Percentiles rank a stretch among this genome's conserved stretches.
phyloP scores from a whole-genome alignment of 192 early-diverging fungal species.

The Mortierella antarctica region DNA sequence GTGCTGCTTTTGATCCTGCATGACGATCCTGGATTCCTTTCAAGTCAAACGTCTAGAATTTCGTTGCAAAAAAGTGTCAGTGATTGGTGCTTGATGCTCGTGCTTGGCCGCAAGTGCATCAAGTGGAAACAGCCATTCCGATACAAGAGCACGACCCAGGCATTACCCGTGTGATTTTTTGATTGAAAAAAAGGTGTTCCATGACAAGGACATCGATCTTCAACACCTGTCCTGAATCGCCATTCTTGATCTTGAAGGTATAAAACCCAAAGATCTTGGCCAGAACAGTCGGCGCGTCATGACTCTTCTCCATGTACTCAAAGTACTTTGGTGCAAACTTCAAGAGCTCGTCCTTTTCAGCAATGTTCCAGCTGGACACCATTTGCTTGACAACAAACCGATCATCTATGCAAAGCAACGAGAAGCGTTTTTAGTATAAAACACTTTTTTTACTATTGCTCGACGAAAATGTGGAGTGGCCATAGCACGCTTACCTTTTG shows the following conservation, averaged over 20 bases:
- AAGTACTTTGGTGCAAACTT: conserved; percentile 95
- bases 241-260: conserved; percentile 83
- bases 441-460: not conserved
- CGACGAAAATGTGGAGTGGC: not conserved
- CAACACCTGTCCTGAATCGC: conserved; percentile 70
- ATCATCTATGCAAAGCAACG: conserved; percentile 69
- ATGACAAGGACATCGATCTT: conserved; percentile 93
- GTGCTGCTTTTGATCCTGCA: conserved; percentile 47
- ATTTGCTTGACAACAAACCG: conserved; percentile 91
- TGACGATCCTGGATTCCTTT: conserved; percentile 81
- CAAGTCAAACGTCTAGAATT: conserved; percentile 74
- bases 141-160: conserved; percentile 53
- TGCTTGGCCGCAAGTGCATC: too few relatives aligned
- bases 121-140: not conserved
- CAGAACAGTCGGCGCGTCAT: conserved; percentile 76
- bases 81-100: too few relatives aligned
- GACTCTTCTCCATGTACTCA: conserved; percentile 77
- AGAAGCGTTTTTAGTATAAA: not conserved
- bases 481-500: conserved; percentile 62
- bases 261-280: conserved; percentile 95
- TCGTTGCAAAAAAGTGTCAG: not conserved
- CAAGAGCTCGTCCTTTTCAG: conserved; percentile 86
- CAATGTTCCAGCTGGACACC: conserved; percentile 73
- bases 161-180: conserved; percentile 71
- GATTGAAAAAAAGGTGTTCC: conserved; percentile 92